phyloP scores from a whole-genome alignment of 1,284 basidiomycete genomes.

The Laetiporus sulphureus region DNA sequence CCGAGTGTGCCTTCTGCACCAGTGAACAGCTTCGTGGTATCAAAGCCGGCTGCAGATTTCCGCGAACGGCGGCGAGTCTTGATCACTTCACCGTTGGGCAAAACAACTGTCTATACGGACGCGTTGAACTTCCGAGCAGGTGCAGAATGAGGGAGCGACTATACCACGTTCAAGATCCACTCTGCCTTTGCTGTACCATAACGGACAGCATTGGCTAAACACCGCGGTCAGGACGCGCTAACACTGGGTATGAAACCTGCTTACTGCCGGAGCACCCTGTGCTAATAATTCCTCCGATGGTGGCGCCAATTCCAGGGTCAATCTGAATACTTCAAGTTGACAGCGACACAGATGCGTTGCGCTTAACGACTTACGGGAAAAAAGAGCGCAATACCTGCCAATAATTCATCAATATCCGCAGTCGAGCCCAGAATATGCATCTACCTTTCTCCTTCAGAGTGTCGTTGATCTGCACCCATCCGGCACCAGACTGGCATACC shows the following conservation, averaged over 20 bases:
- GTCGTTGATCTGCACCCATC: conserved; percentile 86
- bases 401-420: no score
- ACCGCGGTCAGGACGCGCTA: not conserved
- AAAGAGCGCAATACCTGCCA: conserved; percentile 68
- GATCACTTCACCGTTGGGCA: conserved; percentile 89
- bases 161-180: conserved; percentile 72
- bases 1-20: conserved; percentile 94
- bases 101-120: conserved; percentile 67
- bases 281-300: conserved; percentile 89
- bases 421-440: no score
- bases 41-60: conserved; percentile 90
- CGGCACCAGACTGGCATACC: conserved; percentile 77
- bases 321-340: conserved; percentile 35
- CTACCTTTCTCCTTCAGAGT: conserved; percentile 60
- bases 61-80: conserved; percentile 83
- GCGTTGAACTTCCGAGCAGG: not conserved
- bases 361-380: conserved; percentile 63
- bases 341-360: no score
- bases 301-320: conserved; percentile 75
- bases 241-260: conserved; percentile 18
- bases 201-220: conserved; percentile 59
- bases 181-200: conserved; percentile 76
- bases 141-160: conserved; percentile 7
- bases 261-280: conserved; percentile 77
- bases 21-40: conserved; percentile 88